Evolutionary conservation across 495 filamentous ascomycete species (phyloP).

Genomic region (Penicillium robsamsonii): DNA sequence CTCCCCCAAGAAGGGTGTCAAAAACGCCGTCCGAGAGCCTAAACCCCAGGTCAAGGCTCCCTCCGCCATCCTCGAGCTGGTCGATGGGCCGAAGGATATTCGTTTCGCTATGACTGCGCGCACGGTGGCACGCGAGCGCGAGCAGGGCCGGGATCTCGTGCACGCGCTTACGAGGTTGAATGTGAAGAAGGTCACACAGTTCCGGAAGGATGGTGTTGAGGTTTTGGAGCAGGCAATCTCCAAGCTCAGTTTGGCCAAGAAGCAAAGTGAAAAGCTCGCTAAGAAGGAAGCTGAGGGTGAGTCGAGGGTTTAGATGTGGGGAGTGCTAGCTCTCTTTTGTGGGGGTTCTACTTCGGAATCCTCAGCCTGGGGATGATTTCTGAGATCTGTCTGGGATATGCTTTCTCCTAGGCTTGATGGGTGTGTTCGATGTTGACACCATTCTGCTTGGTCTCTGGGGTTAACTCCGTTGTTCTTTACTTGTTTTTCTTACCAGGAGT

Average conservation of each 20-base stretch:
- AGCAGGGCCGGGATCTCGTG: conserved; percentile 47
- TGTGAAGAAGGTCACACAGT: conserved; percentile 81
- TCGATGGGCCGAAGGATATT: conserved; percentile 93
- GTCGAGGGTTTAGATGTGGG: conserved; percentile 1
- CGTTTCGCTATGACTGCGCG: conserved; percentile 89
- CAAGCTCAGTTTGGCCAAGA: conserved; percentile 45
- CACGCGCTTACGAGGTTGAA: conserved; percentile 73
- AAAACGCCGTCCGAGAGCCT: conserved; percentile 18
- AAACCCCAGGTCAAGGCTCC: conserved; percentile 69
- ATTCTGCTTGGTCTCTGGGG: not conserved
- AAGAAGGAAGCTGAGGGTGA: conserved; percentile 11
- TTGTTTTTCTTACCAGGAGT: conserved; percentile 27
- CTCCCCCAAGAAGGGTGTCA: conserved; percentile 19
- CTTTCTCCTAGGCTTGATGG: conserved; percentile 3
- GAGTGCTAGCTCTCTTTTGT: not conserved
- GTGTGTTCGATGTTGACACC: not conserved
- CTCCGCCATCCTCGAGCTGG: conserved; percentile 90
- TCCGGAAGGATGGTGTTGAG: conserved; percentile 62
- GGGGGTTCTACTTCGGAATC: not conserved
- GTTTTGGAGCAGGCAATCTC: conserved; percentile 70
- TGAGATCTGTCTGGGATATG: not conserved
- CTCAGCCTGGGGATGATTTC: not conserved
- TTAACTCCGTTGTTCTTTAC: conserved; percentile 12
- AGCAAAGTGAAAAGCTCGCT: conserved; percentile 15
- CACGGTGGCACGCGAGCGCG: conserved; percentile 63